A percentile compares a stretch with the other conserved stretches of the same genome.
These are phyloP conservation scores for Globisporangium radiosum DNA, from an alignment of 352 stramenopile species.

Conservation along the genomic window DNA sequence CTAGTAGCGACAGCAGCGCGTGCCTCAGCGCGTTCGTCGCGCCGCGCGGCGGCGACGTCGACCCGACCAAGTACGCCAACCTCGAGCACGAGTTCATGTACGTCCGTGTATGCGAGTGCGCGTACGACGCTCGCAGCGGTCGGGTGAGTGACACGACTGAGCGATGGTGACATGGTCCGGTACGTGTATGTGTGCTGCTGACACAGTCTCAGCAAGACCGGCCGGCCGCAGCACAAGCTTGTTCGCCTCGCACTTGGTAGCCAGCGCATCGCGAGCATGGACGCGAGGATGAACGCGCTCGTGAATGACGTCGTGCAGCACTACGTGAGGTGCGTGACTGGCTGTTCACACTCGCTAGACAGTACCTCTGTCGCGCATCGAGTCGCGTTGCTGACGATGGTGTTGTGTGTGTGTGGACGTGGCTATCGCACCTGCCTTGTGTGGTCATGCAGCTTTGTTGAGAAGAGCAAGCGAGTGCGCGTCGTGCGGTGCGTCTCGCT, in stretches of 20 bases:
- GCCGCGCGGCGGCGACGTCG: slow-evolving; percentile 52
- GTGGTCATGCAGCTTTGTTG: slow-evolving; percentile 29
- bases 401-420: no score
- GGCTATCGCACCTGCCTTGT: not conserved
- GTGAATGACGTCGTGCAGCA: slow-evolving; percentile 40
- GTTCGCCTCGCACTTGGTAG: slow-evolving; percentile 56
- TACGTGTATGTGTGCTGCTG: not conserved
- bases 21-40: slow-evolving; percentile 52
- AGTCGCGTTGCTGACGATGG: no score
- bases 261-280: slow-evolving; percentile 66
- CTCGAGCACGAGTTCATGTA: slow-evolving; percentile 76
- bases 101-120: slow-evolving; percentile 6
- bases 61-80: slow-evolving; percentile 61
- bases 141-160: no score
- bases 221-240: slow-evolving; percentile 48
- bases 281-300: slow-evolving; percentile 42
- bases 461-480: slow-evolving; percentile 61
- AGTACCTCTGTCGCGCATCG: no score
- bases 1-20: slow-evolving; percentile 24
- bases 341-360: not conserved
- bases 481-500: slow-evolving; percentile 47
- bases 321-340: slow-evolving; percentile 27
- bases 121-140: no score
- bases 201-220: slow-evolving; percentile 50
- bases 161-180: no score